Percentiles rank a stretch among this genome's conserved stretches.
These are phyloP conservation scores for Penicillium canariense DNA, from an alignment of 495 filamentous ascomycete species.

Conservation along the genomic window DNA sequence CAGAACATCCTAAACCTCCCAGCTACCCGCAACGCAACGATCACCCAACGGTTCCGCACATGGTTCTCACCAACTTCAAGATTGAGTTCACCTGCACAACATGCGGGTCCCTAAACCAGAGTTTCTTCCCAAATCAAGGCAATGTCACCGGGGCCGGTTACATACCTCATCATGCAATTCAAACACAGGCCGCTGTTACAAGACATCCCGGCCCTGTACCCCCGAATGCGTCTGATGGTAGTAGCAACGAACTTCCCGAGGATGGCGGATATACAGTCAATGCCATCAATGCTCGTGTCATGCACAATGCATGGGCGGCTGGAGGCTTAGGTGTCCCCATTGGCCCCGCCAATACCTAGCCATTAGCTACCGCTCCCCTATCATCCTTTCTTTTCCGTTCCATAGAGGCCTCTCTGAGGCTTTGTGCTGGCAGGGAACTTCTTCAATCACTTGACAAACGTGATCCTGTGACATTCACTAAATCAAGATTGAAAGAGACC, in stretches of 20 bases:
- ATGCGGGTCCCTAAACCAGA: slow-evolving; percentile 45
- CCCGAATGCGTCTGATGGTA: slow-evolving; percentile 18
- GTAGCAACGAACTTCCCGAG: slow-evolving; percentile 45
- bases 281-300: slow-evolving; percentile 26
- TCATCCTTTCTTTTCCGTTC: not conserved
- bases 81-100: slow-evolving; percentile 47
- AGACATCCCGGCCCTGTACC: slow-evolving; percentile 22
- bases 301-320: slow-evolving; percentile 34
- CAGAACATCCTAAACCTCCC: slow-evolving; percentile 24
- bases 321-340: slow-evolving; percentile 35
- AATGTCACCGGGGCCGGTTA: slow-evolving; percentile 37
- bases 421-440: not conserved
- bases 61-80: slow-evolving; percentile 44
- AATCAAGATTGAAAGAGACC: not conserved
- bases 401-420: not conserved
- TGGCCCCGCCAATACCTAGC: slow-evolving; percentile 22
- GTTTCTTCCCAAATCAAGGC: slow-evolving; percentile 46
- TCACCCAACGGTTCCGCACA: slow-evolving; percentile 29
- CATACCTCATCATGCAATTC: slow-evolving; percentile 28
- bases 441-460: not conserved
- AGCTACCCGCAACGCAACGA: slow-evolving; percentile 26
- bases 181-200: slow-evolving; percentile 20
- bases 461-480: not conserved
- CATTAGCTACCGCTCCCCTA: not conserved
- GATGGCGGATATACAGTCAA: slow-evolving; percentile 32